Percentiles rank a stretch among this genome's conserved stretches.
These are phyloP conservation scores for Hygrophorus russula DNA, from an alignment of 768 basidiomycete genomes.

Conservation along the genomic window DNA sequence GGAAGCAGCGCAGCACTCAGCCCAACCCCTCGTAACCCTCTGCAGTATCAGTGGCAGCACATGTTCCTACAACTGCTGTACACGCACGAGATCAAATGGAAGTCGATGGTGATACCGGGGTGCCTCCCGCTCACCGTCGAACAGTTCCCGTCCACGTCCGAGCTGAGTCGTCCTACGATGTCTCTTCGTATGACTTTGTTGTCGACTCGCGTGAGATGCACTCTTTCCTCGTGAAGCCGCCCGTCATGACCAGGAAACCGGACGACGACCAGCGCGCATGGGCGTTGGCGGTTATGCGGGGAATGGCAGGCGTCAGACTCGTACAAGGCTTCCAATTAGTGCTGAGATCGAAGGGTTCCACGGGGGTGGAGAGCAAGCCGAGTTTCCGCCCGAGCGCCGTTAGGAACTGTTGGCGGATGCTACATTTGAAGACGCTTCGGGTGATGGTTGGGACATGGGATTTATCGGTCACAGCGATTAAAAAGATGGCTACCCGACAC, in stretches of 20 bases:
- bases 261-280: conserved; percentile 58
- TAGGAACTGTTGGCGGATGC: too few relatives aligned
- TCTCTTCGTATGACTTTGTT: conserved; percentile 83
- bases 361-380: conserved; percentile 21
- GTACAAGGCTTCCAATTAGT: conserved; percentile 95
- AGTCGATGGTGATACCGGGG: conserved; percentile 70
- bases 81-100: conserved; percentile 90
- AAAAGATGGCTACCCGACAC: too few relatives aligned
- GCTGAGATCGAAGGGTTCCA: too few relatives aligned
- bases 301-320: conserved; percentile 87
- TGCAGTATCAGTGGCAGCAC: conserved; percentile 77
- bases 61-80: conserved; percentile 60
- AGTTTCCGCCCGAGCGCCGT: conserved; percentile 33
- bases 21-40: conserved; percentile 62
- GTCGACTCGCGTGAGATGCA: conserved; percentile 76
- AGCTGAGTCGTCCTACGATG: conserved; percentile 67
- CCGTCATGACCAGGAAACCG: conserved; percentile 30
- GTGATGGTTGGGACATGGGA: conserved; percentile 56
- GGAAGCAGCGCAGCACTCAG: conserved; percentile 45
- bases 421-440: too few relatives aligned
- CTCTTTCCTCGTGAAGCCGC: conserved; percentile 75
- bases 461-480: too few relatives aligned
- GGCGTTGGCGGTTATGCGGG: conserved; percentile 78
- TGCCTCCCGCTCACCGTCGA: conserved; percentile 89
- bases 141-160: conserved; percentile 66